phyloP scores from a whole-genome alignment of 2,329 filamentous ascomycete species.

The Venturia oleaginea region DNA sequence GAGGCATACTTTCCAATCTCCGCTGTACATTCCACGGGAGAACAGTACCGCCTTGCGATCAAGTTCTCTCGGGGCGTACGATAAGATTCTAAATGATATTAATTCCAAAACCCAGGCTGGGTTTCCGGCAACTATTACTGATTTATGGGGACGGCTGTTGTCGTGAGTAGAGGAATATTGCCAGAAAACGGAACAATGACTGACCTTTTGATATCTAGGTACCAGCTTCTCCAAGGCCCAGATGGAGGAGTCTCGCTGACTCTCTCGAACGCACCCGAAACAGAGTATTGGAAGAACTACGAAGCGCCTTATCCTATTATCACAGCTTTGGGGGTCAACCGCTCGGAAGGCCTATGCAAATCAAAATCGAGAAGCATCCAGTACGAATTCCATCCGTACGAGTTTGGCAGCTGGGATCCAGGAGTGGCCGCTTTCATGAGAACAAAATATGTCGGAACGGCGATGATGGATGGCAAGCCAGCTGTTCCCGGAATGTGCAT shows the following conservation, averaged over 20 bases:
- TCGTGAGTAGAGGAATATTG: conserved; percentile 19
- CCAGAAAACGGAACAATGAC: background rate
- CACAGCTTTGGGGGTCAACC: conserved; percentile 37
- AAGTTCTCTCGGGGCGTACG: background rate
- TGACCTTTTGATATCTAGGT: conserved; percentile 27
- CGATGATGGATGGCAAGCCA: conserved; percentile 43
- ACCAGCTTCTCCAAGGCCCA: conserved; percentile 29
- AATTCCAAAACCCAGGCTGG: conserved; percentile 30
- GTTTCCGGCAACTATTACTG: conserved; percentile 32
- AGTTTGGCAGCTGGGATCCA: conserved; percentile 56
- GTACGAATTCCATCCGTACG: conserved; percentile 58
- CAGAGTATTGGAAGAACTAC: conserved; percentile 33
- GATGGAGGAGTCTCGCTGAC: conserved; percentile 30
- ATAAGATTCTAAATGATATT: conserved; percentile 26
- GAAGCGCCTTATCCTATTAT: conserved; percentile 39
- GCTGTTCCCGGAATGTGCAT: conserved; percentile 35
- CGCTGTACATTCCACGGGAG: background rate
- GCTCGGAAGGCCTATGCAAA: conserved; percentile 41
- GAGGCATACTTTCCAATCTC: conserved; percentile 15
- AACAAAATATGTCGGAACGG: conserved; percentile 51
- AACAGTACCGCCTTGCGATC: background rate
- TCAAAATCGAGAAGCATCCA: conserved; percentile 46
- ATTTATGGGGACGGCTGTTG: conserved; percentile 33
- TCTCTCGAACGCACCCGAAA: conserved; percentile 25
- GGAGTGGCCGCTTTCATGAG: conserved; percentile 52